Base-by-base conservation (phyloP, 257 asterid genomes). In the Solanum etuberosum region DNA sequence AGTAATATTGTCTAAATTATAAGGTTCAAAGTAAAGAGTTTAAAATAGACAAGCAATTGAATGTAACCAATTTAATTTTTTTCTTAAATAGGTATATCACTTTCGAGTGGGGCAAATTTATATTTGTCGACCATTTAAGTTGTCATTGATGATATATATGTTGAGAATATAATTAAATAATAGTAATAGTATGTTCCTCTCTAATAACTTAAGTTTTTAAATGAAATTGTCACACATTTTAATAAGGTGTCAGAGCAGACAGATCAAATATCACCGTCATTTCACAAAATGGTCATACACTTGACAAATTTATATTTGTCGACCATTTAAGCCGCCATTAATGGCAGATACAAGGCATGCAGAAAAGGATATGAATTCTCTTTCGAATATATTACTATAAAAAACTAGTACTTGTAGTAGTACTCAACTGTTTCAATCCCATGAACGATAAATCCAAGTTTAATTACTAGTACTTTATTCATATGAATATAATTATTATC, bases 281-380 rank as follows among this genome's bases (percentile, higher is more conserved):
- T 51, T 51, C 61, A 18, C 61, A 18, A 51, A 51, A 51, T 51
- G 61, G 9, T 9, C n/a, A 51, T 18, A 51, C 61, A 18, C 61
- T 51, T 51, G 18, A 51, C 42, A 81, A 81, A 20, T 81, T 48
- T 18, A 18, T 80, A 2, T 18, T 27, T 46, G 68, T 80, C 85
- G 18, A 46, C 67, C 85, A 80, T 80, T 80, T 80, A 29, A 51
- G 43, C 34, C 42, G 42, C 85, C 85, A 80, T 46, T 46, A 80
- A 80, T 46, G 85, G 85, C 11, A 80, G 67, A 51, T 29, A 80
- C 42, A 29, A 80, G 40, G 18, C 65, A 78, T 46, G 84, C 65
- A 43, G 16, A 46, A 16, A 78, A 78, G 1, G n/a, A 10, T 80
- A 27, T 80, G 61, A 25, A 57, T 27, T 16, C 27, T 27, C 27